Percentiles rank a stretch among this genome's conserved stretches.
Evolutionary conservation across 1,284 basidiomycete species (phyloP).

Genomic region (Malassezia sympodialis): DNA sequence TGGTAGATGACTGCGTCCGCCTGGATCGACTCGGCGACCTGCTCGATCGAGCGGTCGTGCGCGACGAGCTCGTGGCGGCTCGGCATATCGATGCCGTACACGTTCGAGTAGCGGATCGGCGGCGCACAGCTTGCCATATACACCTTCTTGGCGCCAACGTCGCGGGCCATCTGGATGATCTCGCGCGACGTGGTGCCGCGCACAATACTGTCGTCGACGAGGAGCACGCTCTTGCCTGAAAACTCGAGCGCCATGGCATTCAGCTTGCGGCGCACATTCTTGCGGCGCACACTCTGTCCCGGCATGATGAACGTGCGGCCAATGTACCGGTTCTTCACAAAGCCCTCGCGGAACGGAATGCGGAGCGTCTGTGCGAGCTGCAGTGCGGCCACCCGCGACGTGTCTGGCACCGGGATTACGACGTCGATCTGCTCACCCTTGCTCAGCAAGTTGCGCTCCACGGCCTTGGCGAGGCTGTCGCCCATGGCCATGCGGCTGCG

Average conservation of each 20-base stretch:
- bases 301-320: slow-evolving; percentile 99
- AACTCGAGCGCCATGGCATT: slow-evolving; percentile 99
- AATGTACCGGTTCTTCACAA: slow-evolving; percentile 97
- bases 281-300: slow-evolving; percentile 69
- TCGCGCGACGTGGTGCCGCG: slow-evolving; percentile 97
- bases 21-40: slow-evolving; percentile 75
- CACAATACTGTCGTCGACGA: slow-evolving; percentile 98
- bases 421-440: slow-evolving; percentile 55
- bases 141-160: slow-evolving; percentile 95
- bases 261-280: slow-evolving; percentile 89
- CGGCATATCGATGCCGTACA: slow-evolving; percentile 99
- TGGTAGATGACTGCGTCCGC: slow-evolving; percentile 97
- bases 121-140: slow-evolving; percentile 95
- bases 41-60: slow-evolving; percentile 63
- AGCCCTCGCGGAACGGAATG: slow-evolving; percentile 93
- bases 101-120: slow-evolving; percentile 86
- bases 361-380: slow-evolving; percentile 83
- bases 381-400: slow-evolving; percentile 85
- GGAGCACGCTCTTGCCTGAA: slow-evolving; percentile 75
- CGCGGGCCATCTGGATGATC: slow-evolving; percentile 98
- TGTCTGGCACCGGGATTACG: slow-evolving; percentile 96
- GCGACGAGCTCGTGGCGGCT: slow-evolving; percentile 87
- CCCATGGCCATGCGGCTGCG: slow-evolving; percentile 99
- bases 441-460: slow-evolving; percentile 62
- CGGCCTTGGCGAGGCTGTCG: slow-evolving; percentile 81